Evolutionary conservation across 345 rosid genomes (phyloP).

Genomic region (Barbarea vulgaris): DNA sequence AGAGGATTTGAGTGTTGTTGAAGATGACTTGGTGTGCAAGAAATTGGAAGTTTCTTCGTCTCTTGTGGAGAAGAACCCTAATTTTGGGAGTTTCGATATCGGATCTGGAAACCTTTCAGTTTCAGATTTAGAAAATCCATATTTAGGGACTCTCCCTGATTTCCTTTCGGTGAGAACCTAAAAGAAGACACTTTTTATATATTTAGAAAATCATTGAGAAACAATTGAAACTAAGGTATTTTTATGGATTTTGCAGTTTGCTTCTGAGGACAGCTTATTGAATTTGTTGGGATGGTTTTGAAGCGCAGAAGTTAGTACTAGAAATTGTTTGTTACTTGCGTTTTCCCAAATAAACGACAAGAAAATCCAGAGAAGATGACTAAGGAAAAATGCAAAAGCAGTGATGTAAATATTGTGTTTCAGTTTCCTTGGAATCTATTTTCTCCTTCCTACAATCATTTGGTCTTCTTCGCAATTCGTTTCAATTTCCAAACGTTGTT

Average conservation of each 20-base stretch:
- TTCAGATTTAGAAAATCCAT: slow-evolving; percentile 59
- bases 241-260: slow-evolving; percentile 57
- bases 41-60: slow-evolving; percentile 44
- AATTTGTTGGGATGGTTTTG: slow-evolving; percentile 51
- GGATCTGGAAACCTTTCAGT: slow-evolving; percentile 34
- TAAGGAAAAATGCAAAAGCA: background rate
- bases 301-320: background rate
- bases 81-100: slow-evolving; percentile 1
- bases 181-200: background rate
- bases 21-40: slow-evolving; percentile 47
- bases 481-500: background rate
- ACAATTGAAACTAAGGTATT: background rate
- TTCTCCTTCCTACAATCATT: background rate
- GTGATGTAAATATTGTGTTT: background rate
- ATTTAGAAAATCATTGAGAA: background rate
- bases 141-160: slow-evolving; percentile 72
- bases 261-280: slow-evolving; percentile 65
- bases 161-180: slow-evolving; percentile 54
- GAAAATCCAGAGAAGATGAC: background rate
- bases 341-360: background rate
- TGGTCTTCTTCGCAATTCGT: background rate
- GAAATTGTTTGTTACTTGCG: background rate
- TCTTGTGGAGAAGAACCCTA: slow-evolving; percentile 23
- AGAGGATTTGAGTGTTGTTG: slow-evolving; percentile 39
- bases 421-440: background rate